Evolutionary conservation across 805 yeast genomes (phyloP), one percentile per base, ranked within the genome.

Genomic region (Zygosaccharomyces kombuchaensis): DNA sequence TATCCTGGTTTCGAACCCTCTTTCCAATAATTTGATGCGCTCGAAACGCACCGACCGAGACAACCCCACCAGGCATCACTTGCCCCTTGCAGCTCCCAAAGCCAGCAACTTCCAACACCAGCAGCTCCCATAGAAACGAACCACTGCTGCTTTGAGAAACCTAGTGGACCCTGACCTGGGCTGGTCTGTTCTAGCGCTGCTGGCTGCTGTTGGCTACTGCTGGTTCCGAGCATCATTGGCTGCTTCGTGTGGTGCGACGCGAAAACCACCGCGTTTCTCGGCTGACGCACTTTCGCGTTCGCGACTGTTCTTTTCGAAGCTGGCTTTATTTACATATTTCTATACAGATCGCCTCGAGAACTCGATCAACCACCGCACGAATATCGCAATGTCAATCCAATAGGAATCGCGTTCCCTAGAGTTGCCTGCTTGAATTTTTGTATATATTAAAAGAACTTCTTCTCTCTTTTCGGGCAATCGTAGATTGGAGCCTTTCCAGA

Each of bases 401-500:
- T 27, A 25, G 17, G 31, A 17, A 38, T 38, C 41, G 41, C 41
- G 41, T 38, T 14, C 27, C 27, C 27, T n/a, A n/a, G 32, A 29
- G 2, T n/a, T n/a, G 3, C n/a, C 14, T 13, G 14, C 8, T 29
- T 29, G 4, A 7, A 26, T 29, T 29, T 29, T 12, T 29, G n/a
- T 29, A 29, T 29, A 29, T 29, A 29, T 29, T 29, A n/a, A 29
- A 29, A 29, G 32, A 7, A 14, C 34, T 38, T 31, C 19, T 38
- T 27, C 34, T 21, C 34, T 38, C 34, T 22, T 38, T 38, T 19
- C 27, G 30, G 29, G 26, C 32, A 29, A 29, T 29, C 32, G 32
- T 13, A 29, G 32, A 29, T 29, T 29, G 32, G 9, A 29, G 32
- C 16, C n/a, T 29, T 29, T n/a, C 32, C 32, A 29, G 32, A 29